phyloP scores from a whole-genome alignment of 345 rosid genomes.

The Noccaea caerulescens region DNA sequence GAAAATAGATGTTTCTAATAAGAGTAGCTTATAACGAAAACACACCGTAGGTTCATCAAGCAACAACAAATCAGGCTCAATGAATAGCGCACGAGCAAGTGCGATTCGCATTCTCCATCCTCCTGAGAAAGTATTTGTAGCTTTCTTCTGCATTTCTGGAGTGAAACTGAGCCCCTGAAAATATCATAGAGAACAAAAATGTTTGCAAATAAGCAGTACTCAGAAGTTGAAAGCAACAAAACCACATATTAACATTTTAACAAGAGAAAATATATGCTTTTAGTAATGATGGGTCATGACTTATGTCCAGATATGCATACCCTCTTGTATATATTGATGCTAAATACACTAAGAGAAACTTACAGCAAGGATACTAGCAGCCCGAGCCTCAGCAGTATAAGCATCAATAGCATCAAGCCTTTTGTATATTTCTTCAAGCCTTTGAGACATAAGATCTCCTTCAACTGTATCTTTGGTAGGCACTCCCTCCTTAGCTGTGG shows the following conservation, averaged over 20 bases:
- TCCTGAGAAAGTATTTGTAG: slow-evolving; percentile 93
- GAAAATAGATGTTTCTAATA: neutral
- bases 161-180: slow-evolving; percentile 97
- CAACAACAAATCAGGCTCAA: slow-evolving; percentile 93
- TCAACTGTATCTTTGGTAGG: slow-evolving; percentile 53
- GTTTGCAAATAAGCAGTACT: slow-evolving; percentile 8
- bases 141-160: slow-evolving; percentile 82
- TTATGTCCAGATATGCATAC: slow-evolving; percentile 26
- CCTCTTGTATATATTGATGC: slow-evolving; percentile 9
- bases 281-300: slow-evolving; percentile 24
- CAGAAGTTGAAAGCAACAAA: slow-evolving; percentile 28
- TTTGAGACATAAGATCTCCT: slow-evolving; percentile 64
- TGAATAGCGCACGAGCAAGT: slow-evolving; percentile 90
- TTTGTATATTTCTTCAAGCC: slow-evolving; percentile 92
- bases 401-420: slow-evolving; percentile 94
- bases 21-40: slow-evolving; percentile 29
- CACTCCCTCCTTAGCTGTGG: slow-evolving; percentile 51
- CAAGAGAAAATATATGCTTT: slow-evolving; percentile 16
- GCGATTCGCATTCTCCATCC: slow-evolving; percentile 99
- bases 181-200: slow-evolving; percentile 27
- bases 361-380: slow-evolving; percentile 97
- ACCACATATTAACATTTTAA: slow-evolving; percentile 19
- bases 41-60: slow-evolving; percentile 98
- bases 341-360: slow-evolving; percentile 39
- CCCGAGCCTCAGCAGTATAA: slow-evolving; percentile 91